phyloP scores from a whole-genome alignment of 768 basidiomycete genomes.

The Tricholoma furcatifolium region DNA sequence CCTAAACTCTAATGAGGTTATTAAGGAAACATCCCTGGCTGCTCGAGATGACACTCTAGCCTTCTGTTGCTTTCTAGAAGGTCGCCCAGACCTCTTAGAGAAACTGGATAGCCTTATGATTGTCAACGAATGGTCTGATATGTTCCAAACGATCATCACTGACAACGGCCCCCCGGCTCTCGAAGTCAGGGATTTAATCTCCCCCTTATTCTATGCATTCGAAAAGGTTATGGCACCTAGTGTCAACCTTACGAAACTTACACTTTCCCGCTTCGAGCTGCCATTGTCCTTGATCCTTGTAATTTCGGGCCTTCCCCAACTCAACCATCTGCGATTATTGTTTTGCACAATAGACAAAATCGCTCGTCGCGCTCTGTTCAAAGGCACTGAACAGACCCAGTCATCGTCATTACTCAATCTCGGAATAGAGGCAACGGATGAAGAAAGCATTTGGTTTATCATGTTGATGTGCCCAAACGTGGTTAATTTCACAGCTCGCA shows the following conservation, averaged over 20 bases:
- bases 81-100: neutral
- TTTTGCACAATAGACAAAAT: too few species aligned
- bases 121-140: neutral
- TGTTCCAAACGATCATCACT: neutral
- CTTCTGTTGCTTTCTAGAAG: neutral
- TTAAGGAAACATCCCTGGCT: neutral
- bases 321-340: too few species aligned
- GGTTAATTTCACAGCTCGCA: neutral
- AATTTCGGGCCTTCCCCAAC: neutral
- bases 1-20: neutral
- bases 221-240: neutral
- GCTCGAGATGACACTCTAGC: neutral
- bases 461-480: constrained; percentile 4
- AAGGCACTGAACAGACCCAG: too few species aligned
- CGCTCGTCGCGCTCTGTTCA: too few species aligned
- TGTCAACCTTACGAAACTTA: neutral
- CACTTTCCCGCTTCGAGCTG: neutral
- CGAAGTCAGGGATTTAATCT: neutral
- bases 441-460: neutral
- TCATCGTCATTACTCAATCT: too few species aligned
- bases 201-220: neutral
- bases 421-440: neutral
- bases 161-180: neutral
- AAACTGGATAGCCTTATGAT: neutral
- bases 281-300: neutral